Conservation (phyloP, 1,284 basidiomycete genomes). For the Puccinia hordei region DNA sequence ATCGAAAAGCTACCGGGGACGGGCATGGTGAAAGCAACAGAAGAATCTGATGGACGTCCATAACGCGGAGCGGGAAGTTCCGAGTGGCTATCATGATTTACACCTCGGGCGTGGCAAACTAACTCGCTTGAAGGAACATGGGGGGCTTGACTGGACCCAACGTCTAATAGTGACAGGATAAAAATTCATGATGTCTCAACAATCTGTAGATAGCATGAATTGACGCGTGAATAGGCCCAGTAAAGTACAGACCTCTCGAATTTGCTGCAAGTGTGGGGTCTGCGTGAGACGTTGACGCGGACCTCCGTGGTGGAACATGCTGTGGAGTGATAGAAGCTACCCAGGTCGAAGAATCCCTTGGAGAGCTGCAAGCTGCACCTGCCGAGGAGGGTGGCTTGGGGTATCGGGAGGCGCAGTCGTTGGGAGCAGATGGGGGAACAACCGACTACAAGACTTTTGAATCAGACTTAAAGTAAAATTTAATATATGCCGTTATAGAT, state of each 20-base stretch:
- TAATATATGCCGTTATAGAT: neutral
- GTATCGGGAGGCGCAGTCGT: conserved; percentile 7
- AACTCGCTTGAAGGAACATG: neutral
- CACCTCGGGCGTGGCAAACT: neutral
- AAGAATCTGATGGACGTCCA: conserved; percentile 1
- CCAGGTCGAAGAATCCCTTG: neutral
- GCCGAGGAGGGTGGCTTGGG: conserved; percentile 2
- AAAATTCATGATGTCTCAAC: neutral
- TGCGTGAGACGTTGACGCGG: neutral
- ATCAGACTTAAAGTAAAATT: conserved; percentile 14
- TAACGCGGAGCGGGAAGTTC: conserved; percentile 3
- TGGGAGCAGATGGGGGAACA: neutral
- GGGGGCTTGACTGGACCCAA: neutral
- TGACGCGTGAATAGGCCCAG: neutral
- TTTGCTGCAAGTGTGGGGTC: neutral
- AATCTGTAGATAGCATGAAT: neutral
- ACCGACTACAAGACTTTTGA: neutral
- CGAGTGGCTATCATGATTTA: neutral
- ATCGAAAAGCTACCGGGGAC: conserved; percentile 45
- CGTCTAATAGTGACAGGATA: neutral
- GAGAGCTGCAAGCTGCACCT: neutral
- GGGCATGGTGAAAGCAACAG: conserved; percentile 36
- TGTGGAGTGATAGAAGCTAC: neutral
- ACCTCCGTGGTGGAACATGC: neutral
- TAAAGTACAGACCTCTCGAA: neutral